These are phyloP conservation scores for Suhomyces pyralidae DNA, from an alignment of 805 yeast genomes.

Conservation along the genomic window DNA sequence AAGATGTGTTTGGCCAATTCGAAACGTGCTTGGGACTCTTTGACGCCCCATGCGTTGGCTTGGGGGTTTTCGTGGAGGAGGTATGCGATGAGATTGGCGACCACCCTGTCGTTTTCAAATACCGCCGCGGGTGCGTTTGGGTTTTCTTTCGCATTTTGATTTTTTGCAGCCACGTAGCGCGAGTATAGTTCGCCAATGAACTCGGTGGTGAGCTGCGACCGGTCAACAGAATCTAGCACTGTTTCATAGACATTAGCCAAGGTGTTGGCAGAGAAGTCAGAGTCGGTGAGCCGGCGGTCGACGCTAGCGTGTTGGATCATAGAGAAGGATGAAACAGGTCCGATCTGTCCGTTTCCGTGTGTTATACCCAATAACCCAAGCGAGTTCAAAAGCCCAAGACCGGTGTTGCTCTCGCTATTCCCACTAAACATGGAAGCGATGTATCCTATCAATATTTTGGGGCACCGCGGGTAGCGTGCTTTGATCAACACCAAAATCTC, in stretches of 20 bases:
- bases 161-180: constrained; percentile 14
- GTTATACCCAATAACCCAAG: constrained; percentile 24
- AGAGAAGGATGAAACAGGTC: constrained; percentile 10
- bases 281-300: constrained; percentile 24
- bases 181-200: constrained; percentile 20
- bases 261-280: constrained; percentile 16
- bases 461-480: constrained; percentile 27
- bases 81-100: constrained; percentile 9
- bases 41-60: constrained; percentile 14
- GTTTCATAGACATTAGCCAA: constrained; percentile 25
- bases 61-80: constrained; percentile 7
- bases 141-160: not conserved
- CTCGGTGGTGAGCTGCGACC: constrained; percentile 12
- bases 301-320: constrained; percentile 28
- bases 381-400: constrained; percentile 22
- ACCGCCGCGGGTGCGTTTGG: not conserved
- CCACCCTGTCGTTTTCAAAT: constrained; percentile 8
- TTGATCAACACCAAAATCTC: constrained; percentile 33
- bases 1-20: constrained; percentile 26
- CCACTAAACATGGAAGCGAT: constrained; percentile 26
- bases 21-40: constrained; percentile 10
- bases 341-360: constrained; percentile 19
- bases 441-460: constrained; percentile 37
- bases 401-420: constrained; percentile 3
- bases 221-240: constrained; percentile 15